phyloP scores from a whole-genome alignment of 176 grass and related monocot species.

The Oryza officinalis region DNA sequence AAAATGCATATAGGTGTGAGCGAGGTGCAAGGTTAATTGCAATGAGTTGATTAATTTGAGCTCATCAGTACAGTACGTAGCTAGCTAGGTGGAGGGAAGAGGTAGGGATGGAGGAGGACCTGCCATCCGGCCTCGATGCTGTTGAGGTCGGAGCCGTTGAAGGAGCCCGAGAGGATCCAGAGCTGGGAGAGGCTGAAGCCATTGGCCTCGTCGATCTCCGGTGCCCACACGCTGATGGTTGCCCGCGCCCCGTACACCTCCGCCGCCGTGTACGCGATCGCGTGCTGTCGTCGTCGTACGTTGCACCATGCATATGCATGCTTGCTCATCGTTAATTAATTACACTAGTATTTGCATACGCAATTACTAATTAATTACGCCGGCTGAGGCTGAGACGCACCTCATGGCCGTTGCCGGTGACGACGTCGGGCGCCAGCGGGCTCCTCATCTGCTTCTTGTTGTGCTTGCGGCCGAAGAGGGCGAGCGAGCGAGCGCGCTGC shows the following conservation, averaged over 20 bases:
- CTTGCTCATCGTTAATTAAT: too few species aligned
- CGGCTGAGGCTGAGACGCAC: too few species aligned
- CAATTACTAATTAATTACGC: too few species aligned
- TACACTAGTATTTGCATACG: too few species aligned
- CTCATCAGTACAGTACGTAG: too few species aligned
- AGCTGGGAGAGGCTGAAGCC: slow-evolving; percentile 97
- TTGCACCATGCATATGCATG: not conserved
- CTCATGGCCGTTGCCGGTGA: slow-evolving; percentile 95
- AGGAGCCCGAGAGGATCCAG: slow-evolving; percentile 95
- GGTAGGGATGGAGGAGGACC: slow-evolving; percentile 36
- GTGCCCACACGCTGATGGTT: slow-evolving; percentile 95
- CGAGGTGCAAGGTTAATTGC: not conserved
- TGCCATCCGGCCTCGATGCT: slow-evolving; percentile 99
- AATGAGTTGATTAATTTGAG: not conserved
- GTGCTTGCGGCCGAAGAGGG: slow-evolving; percentile 78
- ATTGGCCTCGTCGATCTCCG: slow-evolving; percentile 60
- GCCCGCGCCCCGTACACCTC: slow-evolving; percentile 79
- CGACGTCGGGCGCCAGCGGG: slow-evolving; percentile 58
- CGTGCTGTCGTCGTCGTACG: slow-evolving; percentile 63
- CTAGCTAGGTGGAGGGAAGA: not conserved
- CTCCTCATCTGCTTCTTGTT: not conserved
- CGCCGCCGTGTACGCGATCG: slow-evolving; percentile 81
- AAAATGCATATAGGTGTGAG: not conserved
- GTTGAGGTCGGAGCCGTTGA: slow-evolving; percentile 99
- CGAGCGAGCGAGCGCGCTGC: slow-evolving; percentile 64